Evolutionary conservation across 805 yeast genomes (phyloP), one percentile per base, ranked within the genome.

Genomic region (Wickerhamomyces subpelliculosus): DNA sequence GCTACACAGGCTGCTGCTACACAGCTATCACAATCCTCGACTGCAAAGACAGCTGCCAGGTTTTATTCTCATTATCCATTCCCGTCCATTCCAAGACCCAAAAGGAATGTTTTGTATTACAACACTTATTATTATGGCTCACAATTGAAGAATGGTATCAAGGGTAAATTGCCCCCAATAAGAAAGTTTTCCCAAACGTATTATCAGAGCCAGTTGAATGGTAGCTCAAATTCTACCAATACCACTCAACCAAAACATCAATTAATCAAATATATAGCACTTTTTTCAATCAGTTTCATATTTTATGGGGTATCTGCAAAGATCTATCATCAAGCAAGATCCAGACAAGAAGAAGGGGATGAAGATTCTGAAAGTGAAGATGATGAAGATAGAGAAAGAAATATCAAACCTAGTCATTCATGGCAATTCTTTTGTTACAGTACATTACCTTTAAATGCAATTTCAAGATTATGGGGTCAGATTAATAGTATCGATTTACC

Each of bases 391-490:
- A 61, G 60, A 16, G 65, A 55, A 20, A 60, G 59, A 27, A 64
- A 61, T 10, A 68, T 73, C 39, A 72, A 72, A 48, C 89, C 88
- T 8, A 74, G 75, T 7, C 80, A 78, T 46, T 82, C 94, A 8
- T 89, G 97, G 97, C 80, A 83, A 30, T 74, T 90, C 40, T 89
- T 86, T 54, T 82, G 93, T 23, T 93, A 93, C 61, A 78, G 88
- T 4, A 80, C 96, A 2, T 67, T 93, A 34, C 99, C 99, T 1
- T 71, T 93, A 56, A 87, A 89, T 55, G 84, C 96, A 2, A 68
- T 88, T 25, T 88, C 97, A 1, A 74, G 99, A 44, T 62, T 90
- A 32, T 93, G 99, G 99, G 99, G 99, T 24, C 78, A 76, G 51
- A 73, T 93, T 41, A 93, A 93, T 57, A 79, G 80, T 39, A 70